Evolutionary conservation across 1,139 yeast genomes (phyloP), one percentile per base, ranked within the genome.

Genomic region (Candida buenavistaensis): DNA sequence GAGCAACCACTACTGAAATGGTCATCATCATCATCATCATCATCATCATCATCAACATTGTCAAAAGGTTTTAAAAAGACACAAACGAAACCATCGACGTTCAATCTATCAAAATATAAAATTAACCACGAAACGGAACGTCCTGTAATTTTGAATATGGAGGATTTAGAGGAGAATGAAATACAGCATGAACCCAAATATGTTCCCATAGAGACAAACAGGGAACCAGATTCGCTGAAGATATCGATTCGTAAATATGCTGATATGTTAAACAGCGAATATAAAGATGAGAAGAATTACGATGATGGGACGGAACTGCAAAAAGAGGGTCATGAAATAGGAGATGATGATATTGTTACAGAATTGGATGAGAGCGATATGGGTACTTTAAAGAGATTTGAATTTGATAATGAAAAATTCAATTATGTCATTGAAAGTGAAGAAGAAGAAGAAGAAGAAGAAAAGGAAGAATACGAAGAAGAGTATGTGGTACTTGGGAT

Each of bases 281-380:
- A 44, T 25, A 34, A 38, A 10, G 38, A 38, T 20, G 40, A 33
- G 2, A 33, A 21, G 11, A 44, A 44, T 26, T 44, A 42, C 28
- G 47, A 44, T 30, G 47, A 44, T 36, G 47, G 47, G 3, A 35
- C 45, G 3, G 38, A 33, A 15, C 26, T 28, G 16, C 43, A 36
- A 26, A 20, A 11, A 10, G 17, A 15, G 23, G 11, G 17, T 9
- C 23, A 34, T 15, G 6, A 14, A 6, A 28, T 23, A 5, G 33
- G 28, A 11, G 28, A 32, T 12, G 23, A 21, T 14, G 48, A 47
- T n/a, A 40, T 47, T 17, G 45, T 41, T 24, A 38, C 42, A 45
- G 62, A 43, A 41, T 46, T 48, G n/a, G 49, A 46, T 22, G 48
- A 45, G 21, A 45, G 47, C 15, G 52, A 51, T 31, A 54, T 43